Evolutionary conservation across 805 yeast species (phyloP), one percentile per base, ranked within the genome.

Genomic region (Myxozyma lipomycoides): DNA sequence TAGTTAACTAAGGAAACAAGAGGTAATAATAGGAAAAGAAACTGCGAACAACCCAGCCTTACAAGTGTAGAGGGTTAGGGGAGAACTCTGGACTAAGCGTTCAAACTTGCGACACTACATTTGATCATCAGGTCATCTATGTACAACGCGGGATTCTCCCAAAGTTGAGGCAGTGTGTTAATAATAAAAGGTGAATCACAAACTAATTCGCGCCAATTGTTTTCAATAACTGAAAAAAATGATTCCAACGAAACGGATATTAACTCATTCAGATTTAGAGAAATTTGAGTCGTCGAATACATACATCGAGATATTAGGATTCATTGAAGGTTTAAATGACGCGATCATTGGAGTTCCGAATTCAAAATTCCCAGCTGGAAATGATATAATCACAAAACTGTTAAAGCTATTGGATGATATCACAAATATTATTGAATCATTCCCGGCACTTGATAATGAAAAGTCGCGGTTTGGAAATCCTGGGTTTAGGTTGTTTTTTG

Each of bases 391-490:
- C 7, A 12, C 38, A 10, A 35, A 35, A 17, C n/a, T 35, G 38
- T 17, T 76, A 22, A 52, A 46, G 0, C 45, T 80, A 0, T 65
- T 91, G 15, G 74, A 73, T 9, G 61, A 68, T 1, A 76, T 89
- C 0, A 66, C 67, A 1, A 50, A 32, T 0, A 64, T 79, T 0
- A 74, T 84, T 1, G 73, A 73, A 0, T 56, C 62, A 1, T 78
- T 83, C 64, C 96, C 97, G 0, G 89, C 95, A 0, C 66, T 72
- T 0, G 70, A 77, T 38, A 86, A 85, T 46, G 78, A 79, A 25
- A 73, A 75, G 2, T 83, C 95, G 6, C 73, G 98, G 50, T 93
- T 93, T 66, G 98, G 98, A 4, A 93, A 93, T 64, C 73, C 81
- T 7, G 98, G 93, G 66, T 93, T 91, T 67, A 73, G 84, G 40